Evolutionary conservation across 768 basidiomycete species (phyloP), one percentile per base, ranked within the genome.

Genomic region (Boletus subcaerulescens): DNA sequence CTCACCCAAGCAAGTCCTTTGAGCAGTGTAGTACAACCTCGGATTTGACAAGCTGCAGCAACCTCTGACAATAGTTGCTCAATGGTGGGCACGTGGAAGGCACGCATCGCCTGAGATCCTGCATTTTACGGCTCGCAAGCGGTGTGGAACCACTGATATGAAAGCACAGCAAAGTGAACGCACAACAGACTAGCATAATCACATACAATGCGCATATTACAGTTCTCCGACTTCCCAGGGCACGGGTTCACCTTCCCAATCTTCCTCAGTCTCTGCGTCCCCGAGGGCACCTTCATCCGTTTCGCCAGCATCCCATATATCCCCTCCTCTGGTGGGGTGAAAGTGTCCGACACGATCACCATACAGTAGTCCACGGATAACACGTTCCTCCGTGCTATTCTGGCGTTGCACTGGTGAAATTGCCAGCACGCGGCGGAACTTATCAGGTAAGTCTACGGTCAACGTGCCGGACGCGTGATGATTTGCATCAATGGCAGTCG

Each of bases 191-290:
- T 65, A 56, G 52, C 56, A 61, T 59, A 62, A 62, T 50, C 66
- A 71, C 73, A 69, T 68, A 70, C 62, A 56, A 54, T 44, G 54
- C 47, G 22, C 49, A 39, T 56, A 50, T 71, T 79, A 91, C 70
- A 92, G 62, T 62, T 90, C 90, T 49, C 83, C 90, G 10, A 82
- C 77, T 70, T 87, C 87, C 90, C 90, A 92, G 56, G 89, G 86
- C 35, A 91, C 79, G 36, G 86, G 85, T 69, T 91, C 89, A 35
- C 86, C 83, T 70, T 91, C 90, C 90, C 90, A 92, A 58, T 74
- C 74, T 45, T 73, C 74, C 59, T 86, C 85, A 41, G 81, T 80
- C 62, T 82, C 83, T 31, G 70, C 76, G 46, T 78, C 81, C 40
- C 59, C 65, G 20, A 61, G 62, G 22, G 68, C 67, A 33, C 70